Evolutionary conservation across 306 rosid species (phyloP), one percentile per base, ranked within the genome.

Genomic region (Prunus kanzakura): DNA sequence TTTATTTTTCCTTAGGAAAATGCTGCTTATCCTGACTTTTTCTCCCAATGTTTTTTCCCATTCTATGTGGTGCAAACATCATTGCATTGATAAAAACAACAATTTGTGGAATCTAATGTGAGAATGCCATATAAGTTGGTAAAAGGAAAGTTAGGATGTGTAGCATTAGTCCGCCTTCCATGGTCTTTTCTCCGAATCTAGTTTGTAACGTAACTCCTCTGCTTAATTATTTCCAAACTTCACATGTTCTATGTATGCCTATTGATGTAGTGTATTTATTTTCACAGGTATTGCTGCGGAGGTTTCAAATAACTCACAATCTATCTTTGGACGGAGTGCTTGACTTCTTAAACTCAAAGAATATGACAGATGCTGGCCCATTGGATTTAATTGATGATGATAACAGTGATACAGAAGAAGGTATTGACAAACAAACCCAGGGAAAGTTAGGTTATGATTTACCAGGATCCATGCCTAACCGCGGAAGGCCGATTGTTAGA

Each of bases 321-420:
- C 93, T 92, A 71, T 95, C 99, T 69, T 82, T 90, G 82, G 99
- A 95, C 84, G 99, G 99, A 76, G 97, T 95, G 61, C 96, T 95
- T 63, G 97, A 95, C 74, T 67, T 87, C 80, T 87, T 92, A 78
- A 95, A 95, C 87, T 92, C 99, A 46, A 92, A 89, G 87, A 95
- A 90, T 76, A 95, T 95, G 99, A 92, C 97, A 11, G 96, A 91
- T 49, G 92, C 92, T 73, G 97, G 99, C 30, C 92, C 97, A 20
- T 69, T 92, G 74, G 99, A 95, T 81, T 86, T 95, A 79, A 92
- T 95, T 76, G 97, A 95, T 64, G 96, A 95, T 71, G 86, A 92
- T 57, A 78, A 84, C 86, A 90, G 91, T 77, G 96, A 91, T 78
- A 55, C 83, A 19, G 93, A 94, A 79, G 90, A 66, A 75, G 99